Evolutionary conservation across 2,329 filamentous ascomycete genomes (phyloP).

Genomic region (Davidsoniella virescens): DNA sequence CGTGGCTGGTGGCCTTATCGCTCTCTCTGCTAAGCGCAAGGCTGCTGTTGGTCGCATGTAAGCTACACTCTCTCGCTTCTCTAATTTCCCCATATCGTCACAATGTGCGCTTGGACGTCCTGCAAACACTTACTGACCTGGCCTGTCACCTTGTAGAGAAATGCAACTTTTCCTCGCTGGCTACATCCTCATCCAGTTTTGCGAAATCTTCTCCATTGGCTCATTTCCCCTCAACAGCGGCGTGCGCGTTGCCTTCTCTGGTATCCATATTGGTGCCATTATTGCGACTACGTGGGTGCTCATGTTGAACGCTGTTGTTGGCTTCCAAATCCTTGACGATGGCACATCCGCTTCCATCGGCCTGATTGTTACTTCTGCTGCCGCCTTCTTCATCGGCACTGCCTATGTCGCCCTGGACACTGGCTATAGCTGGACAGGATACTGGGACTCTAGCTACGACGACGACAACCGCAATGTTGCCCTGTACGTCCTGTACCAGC

Average conservation of each 20-base stretch:
- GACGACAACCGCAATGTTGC: slow-evolving; percentile 60
- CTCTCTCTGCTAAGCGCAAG: slow-evolving; percentile 73
- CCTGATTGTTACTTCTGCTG: slow-evolving; percentile 55
- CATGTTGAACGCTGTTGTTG: slow-evolving; percentile 79
- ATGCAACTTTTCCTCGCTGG: slow-evolving; percentile 87
- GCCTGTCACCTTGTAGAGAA: slow-evolving; percentile 41
- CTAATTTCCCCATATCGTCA: slow-evolving; percentile 2
- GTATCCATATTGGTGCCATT: slow-evolving; percentile 79
- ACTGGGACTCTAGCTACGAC: slow-evolving; percentile 47
- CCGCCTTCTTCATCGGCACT: slow-evolving; percentile 66
- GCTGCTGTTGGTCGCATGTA: slow-evolving; percentile 89
- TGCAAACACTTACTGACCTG: slow-evolving; percentile 9
- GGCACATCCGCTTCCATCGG: slow-evolving; percentile 72
- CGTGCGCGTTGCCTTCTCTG: slow-evolving; percentile 69
- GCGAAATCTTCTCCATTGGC: slow-evolving; percentile 92
- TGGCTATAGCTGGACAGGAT: slow-evolving; percentile 67
- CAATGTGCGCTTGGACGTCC: too few species aligned
- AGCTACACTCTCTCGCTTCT: slow-evolving; percentile 15
- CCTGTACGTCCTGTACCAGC: slow-evolving; percentile 86
- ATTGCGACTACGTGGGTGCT: slow-evolving; percentile 79
- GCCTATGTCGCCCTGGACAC: slow-evolving; percentile 95
- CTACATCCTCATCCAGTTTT: slow-evolving; percentile 78
- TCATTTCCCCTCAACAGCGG: slow-evolving; percentile 59
- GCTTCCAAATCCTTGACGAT: slow-evolving; percentile 86
- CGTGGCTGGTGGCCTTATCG: slow-evolving; percentile 49